Base-by-base conservation (phyloP, 202 grass and related monocot genomes). In the Schoenoplectus triqueter region DNA sequence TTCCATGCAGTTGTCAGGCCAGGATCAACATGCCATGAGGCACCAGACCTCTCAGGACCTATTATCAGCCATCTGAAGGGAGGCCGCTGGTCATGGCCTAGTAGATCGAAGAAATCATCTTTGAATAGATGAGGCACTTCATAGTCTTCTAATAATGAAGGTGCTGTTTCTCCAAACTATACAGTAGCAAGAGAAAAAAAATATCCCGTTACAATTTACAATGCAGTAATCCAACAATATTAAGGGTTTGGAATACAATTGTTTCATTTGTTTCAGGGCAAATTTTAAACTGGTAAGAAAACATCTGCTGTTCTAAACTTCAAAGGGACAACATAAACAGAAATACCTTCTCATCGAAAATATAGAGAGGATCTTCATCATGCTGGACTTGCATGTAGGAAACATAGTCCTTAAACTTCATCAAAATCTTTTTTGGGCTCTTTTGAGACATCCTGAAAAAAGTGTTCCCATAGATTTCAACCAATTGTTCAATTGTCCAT, bases 21-120 rank as follows among this genome's bases (percentile, higher is more conserved):
- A 82, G 95, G 95, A 88, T 98, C 95, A 84, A 98, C 90, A 92
- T 98, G 95, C 95, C 95, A 98, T 73, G 95, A 98, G 65, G 95
- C 95, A 88, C 95, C 95, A 10, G 95, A 98, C 87, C 95, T 92
- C 77, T 95, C 91, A 80, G 95, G 95, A 56, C 95, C 95, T 84
- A 98, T 88, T 86, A 98, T 98, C 44, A 98, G 47, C 95, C 95
- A 98, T 94, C 93, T 95, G 85, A 89, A 98, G 70, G 93, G 84
- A 73, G 96, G 96, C 7, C 91, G 84, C 81, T 98, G 91, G 5
- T 94, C 91, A 85, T 90, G 91, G 47, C 90, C 90, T 84, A 98
- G 78, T 45, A 93, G 65, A 86, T 92, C 90, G 86, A 98, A 95
- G 64, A 94, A 91, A 85, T 98, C 93, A 82, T 98, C 95, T 86